These are phyloP conservation scores for Psilocybe cyanescens DNA, from an alignment of 768 basidiomycete species.

Conservation along the genomic window DNA sequence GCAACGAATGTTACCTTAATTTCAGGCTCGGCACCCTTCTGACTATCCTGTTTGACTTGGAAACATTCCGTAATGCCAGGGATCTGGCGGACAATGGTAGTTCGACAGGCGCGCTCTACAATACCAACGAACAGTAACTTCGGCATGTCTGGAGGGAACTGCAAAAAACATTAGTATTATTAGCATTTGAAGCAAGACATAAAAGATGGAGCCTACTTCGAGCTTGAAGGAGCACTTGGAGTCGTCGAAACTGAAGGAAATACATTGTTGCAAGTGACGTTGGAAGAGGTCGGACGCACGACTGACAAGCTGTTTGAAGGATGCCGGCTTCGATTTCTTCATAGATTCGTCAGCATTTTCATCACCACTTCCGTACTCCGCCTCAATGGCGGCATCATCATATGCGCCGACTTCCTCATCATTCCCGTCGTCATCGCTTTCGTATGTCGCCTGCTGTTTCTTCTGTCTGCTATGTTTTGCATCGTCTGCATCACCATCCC, in stretches of 20 bases:
- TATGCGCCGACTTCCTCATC: slow-evolving; percentile 46
- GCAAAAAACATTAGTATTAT: slow-evolving; percentile 7
- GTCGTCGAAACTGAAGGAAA: slow-evolving; percentile 72
- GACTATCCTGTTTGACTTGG: slow-evolving; percentile 63
- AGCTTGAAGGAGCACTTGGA: slow-evolving; percentile 78
- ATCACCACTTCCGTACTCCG: slow-evolving; percentile 56
- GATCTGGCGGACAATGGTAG: slow-evolving; percentile 88
- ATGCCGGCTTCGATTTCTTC: slow-evolving; percentile 29
- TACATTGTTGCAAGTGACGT: slow-evolving; percentile 63
- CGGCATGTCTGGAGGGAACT: slow-evolving; percentile 90
- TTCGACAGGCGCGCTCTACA: slow-evolving; percentile 84
- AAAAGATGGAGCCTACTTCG: slow-evolving; percentile 59
- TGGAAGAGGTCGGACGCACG: slow-evolving; percentile 56
- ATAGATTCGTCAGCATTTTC: slow-evolving; percentile 38
- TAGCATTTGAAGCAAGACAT: not conserved
- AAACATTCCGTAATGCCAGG: slow-evolving; percentile 89
- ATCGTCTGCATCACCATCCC: slow-evolving; percentile 83
- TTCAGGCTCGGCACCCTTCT: slow-evolving; percentile 50
- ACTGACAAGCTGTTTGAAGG: slow-evolving; percentile 45
- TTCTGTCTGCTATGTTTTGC: slow-evolving; percentile 73
- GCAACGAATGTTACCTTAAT: slow-evolving; percentile 46
- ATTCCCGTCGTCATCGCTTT: slow-evolving; percentile 65
- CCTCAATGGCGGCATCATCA: slow-evolving; percentile 66
- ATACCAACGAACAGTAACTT: slow-evolving; percentile 95
- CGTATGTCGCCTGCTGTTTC: slow-evolving; percentile 79